phyloP scores from a whole-genome alignment of 352 stramenopile species.

The Salisapilia sapeloensis region DNA sequence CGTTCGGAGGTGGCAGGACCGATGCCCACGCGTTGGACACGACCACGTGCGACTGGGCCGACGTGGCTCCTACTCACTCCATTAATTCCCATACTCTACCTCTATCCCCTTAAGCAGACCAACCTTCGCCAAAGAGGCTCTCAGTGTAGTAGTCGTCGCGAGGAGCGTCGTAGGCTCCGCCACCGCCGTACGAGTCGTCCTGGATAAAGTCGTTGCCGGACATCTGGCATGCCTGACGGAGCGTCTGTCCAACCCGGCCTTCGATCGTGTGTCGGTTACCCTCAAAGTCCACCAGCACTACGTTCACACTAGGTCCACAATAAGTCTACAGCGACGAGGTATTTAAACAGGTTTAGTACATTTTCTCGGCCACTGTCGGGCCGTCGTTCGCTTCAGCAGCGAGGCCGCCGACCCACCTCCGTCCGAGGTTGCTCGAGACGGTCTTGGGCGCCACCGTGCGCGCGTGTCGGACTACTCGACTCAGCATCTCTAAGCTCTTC shows the following conservation, averaged over 20 bases:
- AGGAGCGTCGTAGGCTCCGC: slow-evolving; percentile 37
- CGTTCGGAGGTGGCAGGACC: slow-evolving; percentile 50
- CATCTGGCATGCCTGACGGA: slow-evolving; percentile 71
- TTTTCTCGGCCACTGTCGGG: slow-evolving; percentile 37
- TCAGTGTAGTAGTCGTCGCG: slow-evolving; percentile 75
- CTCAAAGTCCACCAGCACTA: slow-evolving; percentile 76
- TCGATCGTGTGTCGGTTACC: slow-evolving; percentile 75
- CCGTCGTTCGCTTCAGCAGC: slow-evolving; percentile 11
- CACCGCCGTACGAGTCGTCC: slow-evolving; percentile 74
- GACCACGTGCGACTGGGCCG: slow-evolving; percentile 74
- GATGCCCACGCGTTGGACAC: slow-evolving; percentile 79
- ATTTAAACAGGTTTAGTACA: slow-evolving; percentile 14
- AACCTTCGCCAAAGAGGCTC: slow-evolving; percentile 74
- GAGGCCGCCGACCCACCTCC: slow-evolving; percentile 37
- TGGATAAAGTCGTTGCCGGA: slow-evolving; percentile 57
- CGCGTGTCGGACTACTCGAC: slow-evolving; percentile 7
- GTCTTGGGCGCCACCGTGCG: no score
- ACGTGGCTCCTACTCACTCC: slow-evolving; percentile 18
- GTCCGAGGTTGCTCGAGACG: slow-evolving; percentile 6
- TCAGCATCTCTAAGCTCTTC: slow-evolving; percentile 11
- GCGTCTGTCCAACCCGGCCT: slow-evolving; percentile 63
- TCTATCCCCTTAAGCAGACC: not conserved
- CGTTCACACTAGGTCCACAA: slow-evolving; percentile 35
- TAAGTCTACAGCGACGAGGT: slow-evolving; percentile 1
- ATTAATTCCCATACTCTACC: not conserved